Evolutionary conservation across 1,284 basidiomycete species (phyloP).

Genomic region (Cryptococcus neoformans): DNA sequence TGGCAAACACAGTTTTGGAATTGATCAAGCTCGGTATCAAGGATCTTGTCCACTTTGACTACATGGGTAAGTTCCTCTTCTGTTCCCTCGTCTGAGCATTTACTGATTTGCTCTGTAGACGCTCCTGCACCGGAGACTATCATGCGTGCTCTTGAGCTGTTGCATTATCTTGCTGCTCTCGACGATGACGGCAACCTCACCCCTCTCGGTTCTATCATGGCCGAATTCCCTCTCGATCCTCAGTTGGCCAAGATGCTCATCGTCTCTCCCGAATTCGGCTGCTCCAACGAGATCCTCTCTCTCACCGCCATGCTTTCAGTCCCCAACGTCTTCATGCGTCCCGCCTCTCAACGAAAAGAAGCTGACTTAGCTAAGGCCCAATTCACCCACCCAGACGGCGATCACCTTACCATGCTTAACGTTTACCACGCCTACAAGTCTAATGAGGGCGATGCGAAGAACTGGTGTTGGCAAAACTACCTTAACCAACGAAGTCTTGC

Average conservation of each 20-base stretch:
- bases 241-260: conserved; percentile 97
- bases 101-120: conserved; percentile 50
- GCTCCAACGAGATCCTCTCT: conserved; percentile 92
- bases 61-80: conserved; percentile 58
- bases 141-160: conserved; percentile 93
- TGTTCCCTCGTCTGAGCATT: too few species aligned
- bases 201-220: conserved; percentile 85
- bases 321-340: conserved; percentile 90
- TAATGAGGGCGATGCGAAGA: conserved; percentile 61
- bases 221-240: conserved; percentile 96
- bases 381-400: conserved; percentile 89
- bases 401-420: conserved; percentile 93
- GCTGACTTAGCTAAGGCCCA: conserved; percentile 89
- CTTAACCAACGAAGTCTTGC: conserved; percentile 77
- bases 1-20: conserved; percentile 93
- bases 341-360: conserved; percentile 79
- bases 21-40: conserved; percentile 91
- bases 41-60: conserved; percentile 91
- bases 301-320: conserved; percentile 98
- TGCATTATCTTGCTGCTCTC: conserved; percentile 89
- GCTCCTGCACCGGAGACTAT: conserved; percentile 96
- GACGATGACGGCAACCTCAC: conserved; percentile 95
- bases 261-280: conserved; percentile 89
- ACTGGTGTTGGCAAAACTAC: conserved; percentile 94
- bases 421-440: conserved; percentile 91